Evolutionary conservation across 2,329 filamentous ascomycete species (phyloP).

Genomic region (Zasmidium citrigriseum): DNA sequence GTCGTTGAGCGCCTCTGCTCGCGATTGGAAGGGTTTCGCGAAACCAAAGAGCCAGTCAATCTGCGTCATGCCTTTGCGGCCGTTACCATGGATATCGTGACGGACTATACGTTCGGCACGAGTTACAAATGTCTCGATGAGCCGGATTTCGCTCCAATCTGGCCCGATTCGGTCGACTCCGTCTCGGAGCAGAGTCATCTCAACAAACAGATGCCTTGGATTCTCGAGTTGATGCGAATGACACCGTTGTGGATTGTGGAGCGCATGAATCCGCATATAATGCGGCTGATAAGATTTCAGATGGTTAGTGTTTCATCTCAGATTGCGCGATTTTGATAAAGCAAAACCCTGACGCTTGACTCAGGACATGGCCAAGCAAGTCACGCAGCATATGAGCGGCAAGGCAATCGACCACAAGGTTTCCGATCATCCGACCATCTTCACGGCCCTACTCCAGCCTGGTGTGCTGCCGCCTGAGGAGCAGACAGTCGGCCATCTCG

Average conservation of each 20-base stretch:
- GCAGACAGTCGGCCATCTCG: constrained; percentile 9
- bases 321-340: background rate
- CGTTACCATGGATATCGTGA: constrained; percentile 15
- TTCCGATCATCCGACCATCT: constrained; percentile 12
- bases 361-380: constrained; percentile 9
- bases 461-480: constrained; percentile 9
- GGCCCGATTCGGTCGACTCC: constrained; percentile 11
- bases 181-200: constrained; percentile 13
- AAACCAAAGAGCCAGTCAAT: constrained; percentile 10
- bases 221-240: constrained; percentile 10
- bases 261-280: constrained; percentile 11
- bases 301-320: background rate
- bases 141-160: constrained; percentile 13
- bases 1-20: constrained; percentile 8
- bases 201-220: constrained; percentile 16
- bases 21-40: constrained; percentile 10
- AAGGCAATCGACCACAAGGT: constrained; percentile 4
- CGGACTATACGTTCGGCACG: constrained; percentile 12
- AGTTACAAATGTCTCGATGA: constrained; percentile 11
- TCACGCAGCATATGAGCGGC: constrained; percentile 8
- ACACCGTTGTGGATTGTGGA: constrained; percentile 13
- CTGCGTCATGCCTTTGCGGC: constrained; percentile 15
- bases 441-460: constrained; percentile 5
- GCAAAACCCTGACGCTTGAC: background rate
- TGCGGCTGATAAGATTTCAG: constrained; percentile 14